phyloP scores from a whole-genome alignment of 306 rosid genomes.

The Castanopsis chinensis region DNA sequence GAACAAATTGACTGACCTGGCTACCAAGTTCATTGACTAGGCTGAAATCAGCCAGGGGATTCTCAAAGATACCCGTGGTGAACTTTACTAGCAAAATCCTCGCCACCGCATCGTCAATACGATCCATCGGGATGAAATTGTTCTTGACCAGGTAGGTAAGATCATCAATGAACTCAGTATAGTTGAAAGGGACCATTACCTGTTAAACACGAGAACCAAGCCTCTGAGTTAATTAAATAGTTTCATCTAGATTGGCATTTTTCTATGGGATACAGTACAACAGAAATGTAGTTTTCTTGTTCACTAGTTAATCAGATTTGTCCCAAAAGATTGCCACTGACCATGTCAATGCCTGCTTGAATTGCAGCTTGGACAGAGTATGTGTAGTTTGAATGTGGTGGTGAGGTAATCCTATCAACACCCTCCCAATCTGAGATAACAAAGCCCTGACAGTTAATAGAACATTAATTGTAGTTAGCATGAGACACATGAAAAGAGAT shows the following conservation, averaged over 20 bases:
- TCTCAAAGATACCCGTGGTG: constrained; percentile 90
- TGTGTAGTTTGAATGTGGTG: constrained; percentile 76
- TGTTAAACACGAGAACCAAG: constrained; percentile 34
- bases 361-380: constrained; percentile 79
- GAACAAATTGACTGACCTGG: constrained; percentile 51
- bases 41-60: constrained; percentile 80
- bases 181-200: constrained; percentile 89
- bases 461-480: constrained; percentile 10
- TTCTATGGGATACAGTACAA: constrained; percentile 1
- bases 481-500: constrained; percentile 8
- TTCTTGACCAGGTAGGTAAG: constrained; percentile 70
- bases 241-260: constrained; percentile 9
- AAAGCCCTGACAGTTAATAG: constrained; percentile 74
- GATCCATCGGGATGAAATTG: constrained; percentile 70
- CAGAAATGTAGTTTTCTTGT: constrained; percentile 5
- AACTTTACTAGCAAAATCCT: constrained; percentile 90
- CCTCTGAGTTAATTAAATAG: constrained; percentile 5
- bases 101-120: constrained; percentile 83
- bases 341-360: constrained; percentile 95
- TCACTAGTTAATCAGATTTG: constrained; percentile 14
- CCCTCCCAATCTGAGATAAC: constrained; percentile 99
- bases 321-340: constrained; percentile 36
- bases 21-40: constrained; percentile 91
- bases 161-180: constrained; percentile 64
- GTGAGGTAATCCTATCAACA: constrained; percentile 72